Conservation (phyloP, 306 rosid genomes). For the Quillaja saponaria region DNA sequence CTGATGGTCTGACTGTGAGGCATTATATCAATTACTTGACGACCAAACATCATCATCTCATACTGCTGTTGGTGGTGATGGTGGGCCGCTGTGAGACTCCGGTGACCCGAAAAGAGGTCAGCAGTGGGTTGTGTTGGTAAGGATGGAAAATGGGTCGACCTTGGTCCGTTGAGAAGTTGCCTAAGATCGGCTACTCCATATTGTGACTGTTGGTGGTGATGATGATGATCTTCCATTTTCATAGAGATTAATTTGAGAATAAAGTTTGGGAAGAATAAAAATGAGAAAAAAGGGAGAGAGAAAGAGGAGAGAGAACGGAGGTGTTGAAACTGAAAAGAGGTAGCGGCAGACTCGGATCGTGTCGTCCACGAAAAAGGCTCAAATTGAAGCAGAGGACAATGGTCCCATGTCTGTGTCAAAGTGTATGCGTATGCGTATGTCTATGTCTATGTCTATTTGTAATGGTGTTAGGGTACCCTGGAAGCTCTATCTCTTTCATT, state of each 20-base stretch:
- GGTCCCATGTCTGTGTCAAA: slow-evolving; percentile 71
- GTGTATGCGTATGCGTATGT: slow-evolving; percentile 34
- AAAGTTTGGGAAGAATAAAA: slow-evolving; percentile 8
- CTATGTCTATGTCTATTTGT: slow-evolving; percentile 15
- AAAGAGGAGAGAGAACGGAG: slow-evolving; percentile 18
- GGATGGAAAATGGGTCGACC: slow-evolving; percentile 38
- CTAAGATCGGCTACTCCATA: slow-evolving; percentile 58
- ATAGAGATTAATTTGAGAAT: slow-evolving; percentile 32
- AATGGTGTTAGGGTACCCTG: not conserved
- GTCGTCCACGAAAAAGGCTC: slow-evolving; percentile 69
- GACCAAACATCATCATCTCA: slow-evolving; percentile 74
- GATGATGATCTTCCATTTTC: slow-evolving; percentile 70
- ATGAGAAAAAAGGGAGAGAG: slow-evolving; percentile 2
- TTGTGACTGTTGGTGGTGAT: slow-evolving; percentile 24
- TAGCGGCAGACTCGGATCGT: slow-evolving; percentile 90
- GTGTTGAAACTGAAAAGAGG: slow-evolving; percentile 20
- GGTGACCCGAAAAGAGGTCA: slow-evolving; percentile 61
- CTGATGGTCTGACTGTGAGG: slow-evolving; percentile 26
- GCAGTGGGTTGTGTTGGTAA: slow-evolving; percentile 24
- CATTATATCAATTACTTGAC: slow-evolving; percentile 46
- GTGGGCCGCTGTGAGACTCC: slow-evolving; percentile 23
- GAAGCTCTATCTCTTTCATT: slow-evolving; percentile 29
- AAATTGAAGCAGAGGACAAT: slow-evolving; percentile 51
- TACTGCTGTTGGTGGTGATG: slow-evolving; percentile 40
- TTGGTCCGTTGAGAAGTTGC: slow-evolving; percentile 51